Percentiles rank a stretch among this genome's conserved stretches.
phyloP scores from a whole-genome alignment of 129 eudicot species.

The Lactuca sativa region DNA sequence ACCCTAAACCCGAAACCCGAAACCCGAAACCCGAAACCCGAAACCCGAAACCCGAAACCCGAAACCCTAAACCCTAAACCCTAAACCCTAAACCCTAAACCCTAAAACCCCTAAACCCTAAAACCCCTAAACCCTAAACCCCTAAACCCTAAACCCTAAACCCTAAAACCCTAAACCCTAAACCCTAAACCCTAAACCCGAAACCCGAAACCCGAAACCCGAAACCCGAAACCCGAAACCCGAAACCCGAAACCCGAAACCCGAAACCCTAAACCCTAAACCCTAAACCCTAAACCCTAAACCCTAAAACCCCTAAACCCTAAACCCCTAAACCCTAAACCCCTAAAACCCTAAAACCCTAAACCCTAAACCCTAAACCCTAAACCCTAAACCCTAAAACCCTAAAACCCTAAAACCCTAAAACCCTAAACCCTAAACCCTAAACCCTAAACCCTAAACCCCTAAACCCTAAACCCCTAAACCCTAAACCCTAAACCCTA shows the following conservation, averaged over 20 bases:
- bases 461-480: background rate
- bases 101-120: no score
- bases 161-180: no score
- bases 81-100: no score
- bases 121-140: no score
- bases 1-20: no score
- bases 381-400: background rate
- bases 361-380: background rate
- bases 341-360: background rate
- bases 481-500: background rate
- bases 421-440: background rate
- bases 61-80: no score
- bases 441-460: background rate
- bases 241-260: no score
- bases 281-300: background rate
- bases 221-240: no score
- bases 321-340: background rate
- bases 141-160: no score
- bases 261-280: no score
- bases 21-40: background rate
- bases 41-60: background rate
- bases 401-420: background rate
- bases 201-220: no score
- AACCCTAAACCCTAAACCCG: no score
- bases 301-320: background rate